Evolutionary conservation across 306 rosid species (phyloP), one percentile per base, ranked within the genome.

Genomic region (Cyclanthera cordifolia): DNA sequence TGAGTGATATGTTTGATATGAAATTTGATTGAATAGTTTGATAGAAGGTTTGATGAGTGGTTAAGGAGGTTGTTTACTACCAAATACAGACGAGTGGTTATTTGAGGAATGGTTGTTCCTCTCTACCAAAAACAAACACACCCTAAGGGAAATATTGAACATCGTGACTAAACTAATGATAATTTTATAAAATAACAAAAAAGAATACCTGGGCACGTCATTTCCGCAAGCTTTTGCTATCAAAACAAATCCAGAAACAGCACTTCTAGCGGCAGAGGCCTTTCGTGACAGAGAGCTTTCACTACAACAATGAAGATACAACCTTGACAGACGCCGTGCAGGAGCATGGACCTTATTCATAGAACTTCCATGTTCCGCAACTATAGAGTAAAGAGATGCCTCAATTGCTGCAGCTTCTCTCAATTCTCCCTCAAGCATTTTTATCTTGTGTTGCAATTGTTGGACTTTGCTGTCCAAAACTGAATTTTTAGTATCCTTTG

Each of bases 361-460:
- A 76, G 99, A 90, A 77, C 95, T 90, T 85, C 96, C 99, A 77
- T 93, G 99, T 83, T 93, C 99, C n/a, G 99, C 95, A 45, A 81
- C 91, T 72, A 88, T 88, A 15, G 97, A 85, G 79, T 90, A 93
- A 79, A 93, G 86, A 75, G 97, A 82, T 73, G 97, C 91, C 82
- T 93, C 97, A 30, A 85, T 74, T 17, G 87, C 89, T 54, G 99
- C 99, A 46, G 94, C 95, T 83, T 93, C 99, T 81, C 88, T 83
- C 80, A 93, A 78, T 80, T 93, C 99, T 78, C 91, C 95, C 81
- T 93, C 97, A 72, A 93, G 99, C 82, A 75, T 78, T 79, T 86
- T 83, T 75, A 90, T 83, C 81, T 81, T 90, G 86, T 79, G 78
- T 50, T 90, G 96, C 77, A 93, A 73, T 47, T 84, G 86, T 74